Percentiles rank a stretch among this genome's conserved stretches.
Conservation (phyloP, 2,329 filamentous ascomycete species). For the Aspergillus tubingensis region DNA sequence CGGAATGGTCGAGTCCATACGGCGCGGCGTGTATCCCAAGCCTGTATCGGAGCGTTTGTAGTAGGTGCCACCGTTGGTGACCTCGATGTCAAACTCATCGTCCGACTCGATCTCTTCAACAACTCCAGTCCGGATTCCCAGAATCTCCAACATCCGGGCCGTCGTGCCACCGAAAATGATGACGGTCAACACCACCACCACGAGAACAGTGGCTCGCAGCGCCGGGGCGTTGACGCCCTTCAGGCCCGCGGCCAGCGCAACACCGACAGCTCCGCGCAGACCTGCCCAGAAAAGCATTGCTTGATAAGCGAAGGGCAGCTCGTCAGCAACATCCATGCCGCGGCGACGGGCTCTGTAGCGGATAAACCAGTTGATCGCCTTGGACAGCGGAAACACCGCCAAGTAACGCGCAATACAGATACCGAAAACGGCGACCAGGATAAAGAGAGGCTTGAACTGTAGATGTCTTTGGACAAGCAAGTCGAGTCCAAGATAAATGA, state of each 20-base stretch:
- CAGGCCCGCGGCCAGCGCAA: slow-evolving; percentile 87
- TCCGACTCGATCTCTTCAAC: slow-evolving; percentile 97
- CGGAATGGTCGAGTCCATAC: slow-evolving; percentile 60
- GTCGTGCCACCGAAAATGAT: slow-evolving; percentile 99
- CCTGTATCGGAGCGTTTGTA: slow-evolving; percentile 76
- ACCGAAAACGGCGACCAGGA: slow-evolving; percentile 85
- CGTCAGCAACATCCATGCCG: slow-evolving; percentile 76
- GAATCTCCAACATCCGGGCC: slow-evolving; percentile 93
- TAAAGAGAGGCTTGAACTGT: slow-evolving; percentile 91
- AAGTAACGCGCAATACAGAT: slow-evolving; percentile 92
- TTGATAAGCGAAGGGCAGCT: slow-evolving; percentile 92
- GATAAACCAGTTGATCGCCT: slow-evolving; percentile 88
- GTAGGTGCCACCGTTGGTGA: slow-evolving; percentile 70
- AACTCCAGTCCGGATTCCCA: slow-evolving; percentile 94
- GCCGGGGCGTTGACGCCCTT: slow-evolving; percentile 78
- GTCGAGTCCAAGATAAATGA: slow-evolving; percentile 95
- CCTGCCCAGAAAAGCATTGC: slow-evolving; percentile 99
- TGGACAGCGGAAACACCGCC: slow-evolving; percentile 90
- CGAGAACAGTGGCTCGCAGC: slow-evolving; percentile 89
- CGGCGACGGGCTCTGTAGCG: slow-evolving; percentile 77
- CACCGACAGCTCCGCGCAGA: slow-evolving; percentile 89
- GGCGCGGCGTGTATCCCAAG: slow-evolving; percentile 74
- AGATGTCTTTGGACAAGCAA: slow-evolving; percentile 88
- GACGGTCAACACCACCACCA: slow-evolving; percentile 94
- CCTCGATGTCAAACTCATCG: slow-evolving; percentile 97